Evolutionary conservation across 2,329 filamentous ascomycete species (phyloP).

Genomic region (Sporothrix pseudoabietina): DNA sequence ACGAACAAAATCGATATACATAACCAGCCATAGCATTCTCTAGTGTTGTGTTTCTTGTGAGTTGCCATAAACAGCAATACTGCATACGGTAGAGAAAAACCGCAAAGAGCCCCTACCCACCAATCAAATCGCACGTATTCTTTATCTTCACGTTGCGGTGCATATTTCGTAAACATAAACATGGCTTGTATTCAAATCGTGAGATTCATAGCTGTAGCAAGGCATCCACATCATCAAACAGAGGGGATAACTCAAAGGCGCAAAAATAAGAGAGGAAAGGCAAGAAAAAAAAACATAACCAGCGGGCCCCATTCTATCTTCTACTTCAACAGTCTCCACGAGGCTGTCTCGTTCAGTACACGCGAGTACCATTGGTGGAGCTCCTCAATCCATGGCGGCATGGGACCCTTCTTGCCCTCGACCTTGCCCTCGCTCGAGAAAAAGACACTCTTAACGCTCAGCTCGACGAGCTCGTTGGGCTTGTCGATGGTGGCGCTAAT

Average conservation of each 20-base stretch:
- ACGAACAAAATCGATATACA: too few relatives aligned
- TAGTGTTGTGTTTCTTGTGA: too few relatives aligned
- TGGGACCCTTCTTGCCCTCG: conserved; percentile 42
- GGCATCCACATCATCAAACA: not conserved
- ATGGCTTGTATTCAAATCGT: conserved; percentile 12
- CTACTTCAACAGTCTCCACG: conserved; percentile 43
- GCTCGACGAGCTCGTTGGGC: conserved; percentile 61
- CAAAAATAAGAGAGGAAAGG: not conserved
- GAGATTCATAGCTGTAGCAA: conserved; percentile 1
- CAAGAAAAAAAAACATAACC: not conserved
- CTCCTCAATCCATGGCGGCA: conserved; percentile 44
- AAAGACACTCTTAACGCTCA: conserved; percentile 66
- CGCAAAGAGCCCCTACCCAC: not conserved
- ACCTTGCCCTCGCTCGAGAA: conserved; percentile 50
- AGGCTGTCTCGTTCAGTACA: conserved; percentile 46
- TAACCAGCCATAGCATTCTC: too few relatives aligned
- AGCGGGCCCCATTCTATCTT: not conserved
- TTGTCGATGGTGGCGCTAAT: conserved; percentile 63
- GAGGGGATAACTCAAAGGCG: not conserved
- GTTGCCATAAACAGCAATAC: too few relatives aligned
- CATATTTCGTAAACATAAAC: not conserved
- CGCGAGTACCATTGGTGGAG: conserved; percentile 48
- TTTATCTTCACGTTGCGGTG: not conserved
- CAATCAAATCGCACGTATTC: not conserved
- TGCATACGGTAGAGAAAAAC: not conserved